phyloP scores from a whole-genome alignment of 331 rosid genomes.

The Quercus phellos region DNA sequence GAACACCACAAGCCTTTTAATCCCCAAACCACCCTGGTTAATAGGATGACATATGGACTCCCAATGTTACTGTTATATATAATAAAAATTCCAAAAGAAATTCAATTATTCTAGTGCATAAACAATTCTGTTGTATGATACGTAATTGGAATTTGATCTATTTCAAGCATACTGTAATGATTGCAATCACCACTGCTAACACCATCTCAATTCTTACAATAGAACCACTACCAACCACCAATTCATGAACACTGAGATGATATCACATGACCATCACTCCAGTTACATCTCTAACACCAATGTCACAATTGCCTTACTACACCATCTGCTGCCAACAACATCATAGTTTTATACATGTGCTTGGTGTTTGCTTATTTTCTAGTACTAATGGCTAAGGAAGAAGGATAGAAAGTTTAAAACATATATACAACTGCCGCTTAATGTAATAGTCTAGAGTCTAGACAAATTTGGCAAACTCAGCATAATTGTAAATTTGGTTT shows the following conservation, averaged over 20 bases:
- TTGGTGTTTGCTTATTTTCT: not conserved
- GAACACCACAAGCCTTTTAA: too few relatives aligned
- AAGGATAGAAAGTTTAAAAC: not conserved
- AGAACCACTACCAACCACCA: not conserved
- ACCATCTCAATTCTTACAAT: not conserved
- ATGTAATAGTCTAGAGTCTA: not conserved
- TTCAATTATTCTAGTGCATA: not conserved
- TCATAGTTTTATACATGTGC: not conserved
- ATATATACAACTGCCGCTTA: not conserved
- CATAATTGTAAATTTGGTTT: not conserved
- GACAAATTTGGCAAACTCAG: not conserved
- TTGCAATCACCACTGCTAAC: not conserved
- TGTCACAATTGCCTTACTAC: not conserved
- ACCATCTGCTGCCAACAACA: not conserved
- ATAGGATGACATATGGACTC: too few relatives aligned
- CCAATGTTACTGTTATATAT: not conserved
- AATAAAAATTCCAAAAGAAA: not conserved
- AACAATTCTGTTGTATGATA: not conserved
- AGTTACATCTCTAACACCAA: not conserved
- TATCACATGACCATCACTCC: not conserved
- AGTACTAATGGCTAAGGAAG: not conserved
- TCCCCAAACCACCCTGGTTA: too few relatives aligned
- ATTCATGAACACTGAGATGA: not conserved
- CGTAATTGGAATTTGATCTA: not conserved
- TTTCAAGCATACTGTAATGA: not conserved